A percentile compares a stretch with the other conserved stretches of the same genome.
phyloP scores from a whole-genome alignment of 306 rosid genomes.

The Prunus padus region DNA sequence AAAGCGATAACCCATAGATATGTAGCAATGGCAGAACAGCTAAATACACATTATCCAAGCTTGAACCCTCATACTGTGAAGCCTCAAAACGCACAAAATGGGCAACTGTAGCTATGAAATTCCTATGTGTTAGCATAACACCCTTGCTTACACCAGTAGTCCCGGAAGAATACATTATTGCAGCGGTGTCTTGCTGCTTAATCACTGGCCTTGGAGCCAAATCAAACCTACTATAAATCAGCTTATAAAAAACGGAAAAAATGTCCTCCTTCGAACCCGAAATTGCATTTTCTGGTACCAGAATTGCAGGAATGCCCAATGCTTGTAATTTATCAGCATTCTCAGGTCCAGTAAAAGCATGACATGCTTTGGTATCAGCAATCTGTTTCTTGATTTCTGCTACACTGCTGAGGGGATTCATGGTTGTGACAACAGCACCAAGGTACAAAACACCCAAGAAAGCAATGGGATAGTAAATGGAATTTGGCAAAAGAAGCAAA shows the following conservation, averaged over 20 bases:
- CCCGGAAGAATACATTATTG: slow-evolving; percentile 78
- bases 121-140: slow-evolving; percentile 62
- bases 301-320: slow-evolving; percentile 48
- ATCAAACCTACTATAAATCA: slow-evolving; percentile 40
- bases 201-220: slow-evolving; percentile 48
- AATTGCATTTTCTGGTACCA: slow-evolving; percentile 53
- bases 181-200: slow-evolving; percentile 71
- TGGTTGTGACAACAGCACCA: slow-evolving; percentile 67
- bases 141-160: slow-evolving; percentile 87
- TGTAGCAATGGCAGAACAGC: slow-evolving; percentile 85
- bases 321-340: slow-evolving; percentile 36
- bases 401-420: slow-evolving; percentile 62
- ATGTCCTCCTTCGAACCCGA: slow-evolving; percentile 19
- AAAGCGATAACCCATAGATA: slow-evolving; percentile 61
- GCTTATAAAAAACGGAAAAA: slow-evolving; percentile 38
- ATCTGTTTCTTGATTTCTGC: slow-evolving; percentile 56
- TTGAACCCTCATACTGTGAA: slow-evolving; percentile 55
- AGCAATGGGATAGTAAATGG: slow-evolving; percentile 64
- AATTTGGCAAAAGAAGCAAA: slow-evolving; percentile 66
- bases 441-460: slow-evolving; percentile 50
- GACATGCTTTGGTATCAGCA: slow-evolving; percentile 44
- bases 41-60: slow-evolving; percentile 52
- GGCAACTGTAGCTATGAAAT: slow-evolving; percentile 59
- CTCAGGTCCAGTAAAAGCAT: slow-evolving; percentile 46
- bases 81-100: slow-evolving; percentile 76